phyloP scores from a whole-genome alignment of 257 asterid species.

The Nicotiana benthamiana region DNA sequence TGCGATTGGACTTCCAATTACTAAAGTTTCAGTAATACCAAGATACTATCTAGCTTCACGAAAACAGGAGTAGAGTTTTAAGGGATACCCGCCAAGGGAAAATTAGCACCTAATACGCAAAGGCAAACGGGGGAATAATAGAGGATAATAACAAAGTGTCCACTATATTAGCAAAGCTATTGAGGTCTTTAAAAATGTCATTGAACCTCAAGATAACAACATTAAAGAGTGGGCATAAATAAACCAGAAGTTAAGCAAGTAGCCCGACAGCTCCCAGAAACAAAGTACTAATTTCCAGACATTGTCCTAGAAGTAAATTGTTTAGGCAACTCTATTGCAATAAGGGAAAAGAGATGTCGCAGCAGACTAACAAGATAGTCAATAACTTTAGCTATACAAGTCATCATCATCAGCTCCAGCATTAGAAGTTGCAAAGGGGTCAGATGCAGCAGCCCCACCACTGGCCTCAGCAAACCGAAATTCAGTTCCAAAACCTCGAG shows the following conservation, averaged over 20 bases:
- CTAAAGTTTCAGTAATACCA: background rate
- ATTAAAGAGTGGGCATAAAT: background rate
- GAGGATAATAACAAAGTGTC: background rate
- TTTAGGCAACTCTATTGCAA: conserved; percentile 4
- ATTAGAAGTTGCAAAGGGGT: conserved; percentile 41
- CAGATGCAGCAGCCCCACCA: conserved; percentile 24
- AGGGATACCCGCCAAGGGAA: background rate
- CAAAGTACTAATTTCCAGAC: background rate
- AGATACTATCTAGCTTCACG: background rate
- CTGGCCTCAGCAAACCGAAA: conserved; percentile 48
- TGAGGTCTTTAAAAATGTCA: background rate
- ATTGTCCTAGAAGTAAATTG: background rate
- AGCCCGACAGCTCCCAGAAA: background rate
- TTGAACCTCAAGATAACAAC: background rate
- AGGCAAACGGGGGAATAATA: background rate
- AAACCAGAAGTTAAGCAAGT: background rate
- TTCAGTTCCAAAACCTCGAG: conserved; percentile 59
- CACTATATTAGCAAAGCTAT: background rate
- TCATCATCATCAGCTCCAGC: conserved; percentile 56
- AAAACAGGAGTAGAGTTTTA: background rate
- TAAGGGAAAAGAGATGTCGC: background rate
- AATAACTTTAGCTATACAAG: conserved; percentile 28
- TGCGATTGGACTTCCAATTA: background rate
- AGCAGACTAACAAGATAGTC: background rate
- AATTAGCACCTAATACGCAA: background rate